A percentile compares a stretch with the other conserved stretches of the same genome.
phyloP scores from a whole-genome alignment of 202 grass and related monocot genomes.

The Sporobolus alterniflorus region DNA sequence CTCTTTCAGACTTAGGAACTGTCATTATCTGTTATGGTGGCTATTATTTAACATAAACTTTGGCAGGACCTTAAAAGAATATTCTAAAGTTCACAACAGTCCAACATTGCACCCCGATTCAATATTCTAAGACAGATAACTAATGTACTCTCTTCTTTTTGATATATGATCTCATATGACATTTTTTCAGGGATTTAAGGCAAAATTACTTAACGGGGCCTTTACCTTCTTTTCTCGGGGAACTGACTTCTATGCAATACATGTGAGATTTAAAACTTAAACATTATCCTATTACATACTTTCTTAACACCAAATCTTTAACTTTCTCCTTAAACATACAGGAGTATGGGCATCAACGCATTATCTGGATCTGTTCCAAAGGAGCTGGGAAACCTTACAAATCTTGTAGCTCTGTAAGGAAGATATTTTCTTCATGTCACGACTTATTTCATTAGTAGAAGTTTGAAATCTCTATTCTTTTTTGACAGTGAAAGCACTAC shows the following conservation, averaged over 20 bases:
- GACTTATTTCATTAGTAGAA: background rate
- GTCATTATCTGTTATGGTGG: background rate
- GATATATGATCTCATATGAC: background rate
- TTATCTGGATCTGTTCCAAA: constrained; percentile 78
- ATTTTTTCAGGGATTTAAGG: constrained; percentile 60
- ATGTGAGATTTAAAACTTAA: constrained; percentile 48
- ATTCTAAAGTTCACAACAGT: background rate
- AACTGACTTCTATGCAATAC: constrained; percentile 61
- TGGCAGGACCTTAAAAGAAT: background rate
- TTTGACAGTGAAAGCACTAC: too few species aligned
- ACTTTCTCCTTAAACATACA: constrained; percentile 17
- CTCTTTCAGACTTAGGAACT: background rate
- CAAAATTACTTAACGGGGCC: constrained; percentile 72
- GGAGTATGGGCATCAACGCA: constrained; percentile 61
- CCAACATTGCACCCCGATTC: background rate
- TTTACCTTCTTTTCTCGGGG: constrained; percentile 62
- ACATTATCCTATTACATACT: background rate
- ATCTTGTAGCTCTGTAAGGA: constrained; percentile 68
- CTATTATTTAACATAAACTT: background rate
- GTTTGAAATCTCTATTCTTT: background rate
- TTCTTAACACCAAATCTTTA: background rate
- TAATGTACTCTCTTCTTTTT: too few species aligned
- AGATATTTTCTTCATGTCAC: constrained; percentile 9
- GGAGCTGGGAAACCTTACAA: constrained; percentile 74
- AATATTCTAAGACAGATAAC: too few species aligned